Conservation (phyloP, 2,329 filamentous ascomycete species). For the Incumbomyces delicatus region DNA sequence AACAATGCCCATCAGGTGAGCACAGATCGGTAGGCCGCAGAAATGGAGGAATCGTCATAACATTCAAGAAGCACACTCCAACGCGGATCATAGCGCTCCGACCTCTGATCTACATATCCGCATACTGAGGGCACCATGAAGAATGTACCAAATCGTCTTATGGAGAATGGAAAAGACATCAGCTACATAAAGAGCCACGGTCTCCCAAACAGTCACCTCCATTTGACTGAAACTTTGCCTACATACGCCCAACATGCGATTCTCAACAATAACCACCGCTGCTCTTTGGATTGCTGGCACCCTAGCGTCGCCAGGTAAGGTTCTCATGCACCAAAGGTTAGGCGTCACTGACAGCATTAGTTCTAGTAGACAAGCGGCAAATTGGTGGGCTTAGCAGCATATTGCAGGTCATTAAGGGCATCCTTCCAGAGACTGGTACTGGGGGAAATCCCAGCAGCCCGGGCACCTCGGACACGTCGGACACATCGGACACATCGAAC, state of each 20-base stretch:
- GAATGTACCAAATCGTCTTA: too few species aligned
- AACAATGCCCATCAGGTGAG: too few species aligned
- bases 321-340: neutral
- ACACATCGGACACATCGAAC: neutral
- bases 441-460: neutral
- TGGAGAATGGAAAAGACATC: too few species aligned
- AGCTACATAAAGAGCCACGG: too few species aligned
- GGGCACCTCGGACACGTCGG: neutral
- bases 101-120: too few species aligned
- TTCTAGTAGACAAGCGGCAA: neutral
- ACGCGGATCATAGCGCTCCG: too few species aligned
- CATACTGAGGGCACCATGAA: too few species aligned
- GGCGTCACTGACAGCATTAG: neutral
- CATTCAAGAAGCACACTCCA: too few species aligned
- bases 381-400: neutral
- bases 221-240: too few species aligned
- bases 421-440: neutral
- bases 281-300: neutral
- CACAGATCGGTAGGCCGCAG: too few species aligned
- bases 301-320: neutral
- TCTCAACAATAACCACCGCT: neutral
- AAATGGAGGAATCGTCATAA: too few species aligned
- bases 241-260: neutral
- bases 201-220: too few species aligned
- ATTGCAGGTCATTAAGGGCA: neutral